Base-by-base conservation (phyloP, 2,329 filamentous ascomycete species). In the Sporothrix pallida region DNA sequence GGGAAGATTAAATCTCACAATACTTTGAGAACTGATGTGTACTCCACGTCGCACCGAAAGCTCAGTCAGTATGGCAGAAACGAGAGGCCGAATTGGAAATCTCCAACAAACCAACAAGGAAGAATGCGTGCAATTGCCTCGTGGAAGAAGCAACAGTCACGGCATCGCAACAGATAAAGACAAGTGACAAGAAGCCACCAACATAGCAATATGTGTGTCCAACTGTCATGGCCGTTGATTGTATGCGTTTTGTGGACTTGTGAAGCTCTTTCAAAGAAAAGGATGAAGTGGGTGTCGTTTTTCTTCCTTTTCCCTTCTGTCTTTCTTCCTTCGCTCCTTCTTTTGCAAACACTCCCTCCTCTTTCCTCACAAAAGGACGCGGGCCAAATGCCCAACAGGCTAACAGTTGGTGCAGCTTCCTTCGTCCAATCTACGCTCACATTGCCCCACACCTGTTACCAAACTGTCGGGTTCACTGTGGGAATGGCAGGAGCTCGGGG, bases 371-470 rank as follows among this genome's bases (percentile, higher is more conserved):
- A 9, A 23, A 37, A 37, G 3, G 31, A 37, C 31, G 31, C 52
- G n/a, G 52, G 20, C 20, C 20, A 56, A 26, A 26, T 23, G 52
- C 52, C 52, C 52, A 56, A 56, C n/a, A 26, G 12, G 7, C 10
- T 56, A 9, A 3, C n/a, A 46, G 10, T 48, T 48, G n/a, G 42
- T 44, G 12, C 62, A 48, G 42, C 42, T 67, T 37, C 42, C 42
- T 67, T 67, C 42, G 20, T 67, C 62, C 62, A 67, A 67, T 67
- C 42, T 67, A 48, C 42, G 62, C 13, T 48, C 42, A 48, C 62
- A 67, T 26, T 17, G 62, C 62, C 42, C 62, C 62, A 67, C 62
- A 67, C 62, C 62, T 63, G 58, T 63, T 20, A 67, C 62, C 62
- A 67, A 44, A 67, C 62, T 67, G 62, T 67, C 62, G 62, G 62